Base-by-base conservation (phyloP, 2,329 filamentous ascomycete species). In the Diaporthe eres region DNA sequence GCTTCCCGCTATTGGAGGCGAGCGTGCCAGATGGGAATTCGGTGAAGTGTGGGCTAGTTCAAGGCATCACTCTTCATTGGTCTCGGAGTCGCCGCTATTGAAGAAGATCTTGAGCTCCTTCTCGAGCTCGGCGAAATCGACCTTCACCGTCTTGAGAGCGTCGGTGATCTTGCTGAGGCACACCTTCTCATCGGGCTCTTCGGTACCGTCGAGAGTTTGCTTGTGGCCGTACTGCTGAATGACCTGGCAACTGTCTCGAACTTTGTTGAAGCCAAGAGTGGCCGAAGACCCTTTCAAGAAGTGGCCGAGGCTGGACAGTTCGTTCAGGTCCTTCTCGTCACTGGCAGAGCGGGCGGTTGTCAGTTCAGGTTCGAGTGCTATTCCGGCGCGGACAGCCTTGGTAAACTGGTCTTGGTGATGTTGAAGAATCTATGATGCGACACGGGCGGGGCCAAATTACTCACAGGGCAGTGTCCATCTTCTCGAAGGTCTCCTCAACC, bases 261-360 rank as follows among this genome's bases (percentile, higher is more conserved):
- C 94, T 84, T 97, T 97, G 81, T 91, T 93, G 74, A 98, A 90
- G 61, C 97, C 97, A 72, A 99, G 90, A 5, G 97, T 98, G 53
- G 97, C 96, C 12, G 96, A 98, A 9, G 96, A 98, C 76, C 97
- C 97, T 86, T 99, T 99, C 80, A 99, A 90, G 87, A 98, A 99
- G 86, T 99, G 97, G 57, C 97, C 97, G 44, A 98, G 92, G 72
- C 91, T 89, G 47, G 95, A 98, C 51, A 98, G 91, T 79, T 92
- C 87, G n/a, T 86, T 84, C 75, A 98, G 91, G 76, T 98, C 88
- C 81, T 90, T 89, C 2, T 89, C 84, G 79, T 91, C 84, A 78
- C 95, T 98, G 82, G 76, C 44, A 57, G 49, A 75, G 75, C 75
- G 75, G 13, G 42, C 15, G 28, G 42, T 28, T 17, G 63, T 75